Evolutionary conservation across 495 filamentous ascomycete species (phyloP), one percentile per base, ranked within the genome.

Genomic region (Poronia punctata): DNA sequence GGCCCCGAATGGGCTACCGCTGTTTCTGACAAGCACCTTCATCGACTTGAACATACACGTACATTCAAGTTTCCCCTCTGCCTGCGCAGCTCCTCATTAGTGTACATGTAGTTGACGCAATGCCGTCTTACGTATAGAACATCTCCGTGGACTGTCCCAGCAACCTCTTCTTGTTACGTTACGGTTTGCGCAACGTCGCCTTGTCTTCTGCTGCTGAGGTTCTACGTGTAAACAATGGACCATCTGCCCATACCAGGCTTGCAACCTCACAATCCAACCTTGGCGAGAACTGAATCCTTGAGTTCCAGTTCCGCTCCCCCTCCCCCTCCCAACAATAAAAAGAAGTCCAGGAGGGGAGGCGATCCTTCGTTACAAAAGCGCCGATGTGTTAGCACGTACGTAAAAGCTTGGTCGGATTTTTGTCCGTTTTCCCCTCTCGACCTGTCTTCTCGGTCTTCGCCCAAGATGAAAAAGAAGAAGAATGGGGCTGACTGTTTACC

Each of bases 351-450:
- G 45, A 70, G 66, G 40, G 63, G 63, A 20, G 60, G 57, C 47
- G 71, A 74, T 45, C 51, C 67, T 8, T 65, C 70, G 21, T 67
- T 56, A 45, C 67, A 71, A 43, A 97, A 97, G 61, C 73, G 90
- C 47, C 74, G 88, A 56, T 97, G 90, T 56, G 87, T 95, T 26
- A 90, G 85, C 65, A 95, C 86, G 19, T 58, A 58, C 38, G 55
- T 55, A 34, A 35, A 27, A 35, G 1, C 26, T 26, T 40, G 14
- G 38, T 47, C n/a, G n/a, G 21, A 27, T 31, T 11, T 31, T 20
- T 21, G 15, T 19, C 22, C 25, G 46, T 41, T 38, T 17, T n/a
- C n/a, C n/a, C n/a, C 7, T n/a, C 39, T 12, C 15, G 27, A 22
- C 27, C 27, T 32, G 10, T 11, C 8, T 7, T 21, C 30, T 32